A percentile compares a stretch with the other conserved stretches of the same genome.
phyloP scores from a whole-genome alignment of 2,329 filamentous ascomycete genomes.

The Tolypocladium guangdongense region DNA sequence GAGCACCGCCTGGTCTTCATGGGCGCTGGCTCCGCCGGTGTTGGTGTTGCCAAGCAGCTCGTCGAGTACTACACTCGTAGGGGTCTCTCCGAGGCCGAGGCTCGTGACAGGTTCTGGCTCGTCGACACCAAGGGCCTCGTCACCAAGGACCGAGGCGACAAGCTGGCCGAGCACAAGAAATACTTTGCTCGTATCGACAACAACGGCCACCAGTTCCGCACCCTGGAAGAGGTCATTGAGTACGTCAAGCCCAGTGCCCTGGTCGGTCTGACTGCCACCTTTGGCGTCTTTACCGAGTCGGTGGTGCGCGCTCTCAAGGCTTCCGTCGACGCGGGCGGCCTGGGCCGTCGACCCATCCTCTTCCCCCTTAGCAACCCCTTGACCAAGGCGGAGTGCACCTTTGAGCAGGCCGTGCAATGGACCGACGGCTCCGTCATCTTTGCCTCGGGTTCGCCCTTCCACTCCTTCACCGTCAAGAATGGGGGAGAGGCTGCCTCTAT shows the following conservation, averaged over 20 bases:
- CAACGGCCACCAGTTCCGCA: conserved; percentile 59
- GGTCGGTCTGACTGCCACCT: conserved; percentile 88
- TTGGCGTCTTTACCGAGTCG: conserved; percentile 84
- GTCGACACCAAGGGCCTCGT: conserved; percentile 96
- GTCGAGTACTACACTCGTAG: conserved; percentile 94
- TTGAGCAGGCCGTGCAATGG: conserved; percentile 83
- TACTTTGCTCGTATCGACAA: conserved; percentile 58
- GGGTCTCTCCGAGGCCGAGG: conserved; percentile 78
- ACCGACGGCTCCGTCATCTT: conserved; percentile 89
- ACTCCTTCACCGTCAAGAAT: conserved; percentile 54
- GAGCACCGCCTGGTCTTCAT: conserved; percentile 95
- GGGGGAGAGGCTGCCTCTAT: conserved; percentile 41
- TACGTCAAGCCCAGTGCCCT: conserved; percentile 92
- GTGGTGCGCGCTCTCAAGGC: conserved; percentile 63
- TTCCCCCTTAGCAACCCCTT: conserved; percentile 96
- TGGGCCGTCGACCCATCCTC: conserved; percentile 74
- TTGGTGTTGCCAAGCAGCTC: conserved; percentile 95
- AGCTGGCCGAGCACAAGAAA: conserved; percentile 81
- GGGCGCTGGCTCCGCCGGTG: conserved; percentile 88
- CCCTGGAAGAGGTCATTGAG: conserved; percentile 82
- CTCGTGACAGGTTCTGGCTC: conserved; percentile 88
- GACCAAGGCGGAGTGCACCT: conserved; percentile 95
- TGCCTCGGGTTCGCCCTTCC: conserved; percentile 89
- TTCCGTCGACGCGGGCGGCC: conserved; percentile 49
- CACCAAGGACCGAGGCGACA: conserved; percentile 84